Evolutionary conservation across 176 grass and related monocot genomes (phyloP).

Genomic region (Juncus inflexus): DNA sequence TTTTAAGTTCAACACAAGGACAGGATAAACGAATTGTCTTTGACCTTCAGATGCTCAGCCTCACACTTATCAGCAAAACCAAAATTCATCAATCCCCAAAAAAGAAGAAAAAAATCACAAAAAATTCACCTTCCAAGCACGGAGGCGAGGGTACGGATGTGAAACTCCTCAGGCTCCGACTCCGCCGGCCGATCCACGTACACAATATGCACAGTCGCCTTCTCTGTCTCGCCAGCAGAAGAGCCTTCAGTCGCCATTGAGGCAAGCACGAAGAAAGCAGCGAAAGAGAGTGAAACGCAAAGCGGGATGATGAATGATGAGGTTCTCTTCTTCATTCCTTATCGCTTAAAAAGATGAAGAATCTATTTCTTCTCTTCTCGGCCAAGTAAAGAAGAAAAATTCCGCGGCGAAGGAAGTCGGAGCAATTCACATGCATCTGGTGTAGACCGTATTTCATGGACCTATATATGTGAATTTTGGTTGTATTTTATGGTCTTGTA

Average conservation of each 20-base stretch:
- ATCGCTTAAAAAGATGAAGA: neutral
- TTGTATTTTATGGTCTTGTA: too few species aligned
- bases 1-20: neutral
- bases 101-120: neutral
- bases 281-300: neutral
- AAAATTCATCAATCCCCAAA: neutral
- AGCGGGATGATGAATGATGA: neutral
- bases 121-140: conserved; percentile 63
- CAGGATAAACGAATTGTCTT: neutral
- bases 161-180: conserved; percentile 75
- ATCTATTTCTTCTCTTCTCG: too few species aligned
- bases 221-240: conserved; percentile 21
- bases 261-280: conserved; percentile 8
- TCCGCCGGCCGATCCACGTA: conserved; percentile 63
- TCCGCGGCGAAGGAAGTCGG: too few species aligned
- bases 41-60: neutral
- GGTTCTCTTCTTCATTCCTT: conserved; percentile 1
- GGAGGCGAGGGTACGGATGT: conserved; percentile 63
- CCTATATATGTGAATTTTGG: too few species aligned
- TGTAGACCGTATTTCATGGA: too few species aligned
- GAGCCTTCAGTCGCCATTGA: neutral
- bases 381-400: too few species aligned
- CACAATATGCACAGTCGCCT: conserved; percentile 69
- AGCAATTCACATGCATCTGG: too few species aligned
- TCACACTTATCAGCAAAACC: neutral